Base-by-base conservation (phyloP, 2,329 filamentous ascomycete species). In the Phaeomoniella chlamydospora region DNA sequence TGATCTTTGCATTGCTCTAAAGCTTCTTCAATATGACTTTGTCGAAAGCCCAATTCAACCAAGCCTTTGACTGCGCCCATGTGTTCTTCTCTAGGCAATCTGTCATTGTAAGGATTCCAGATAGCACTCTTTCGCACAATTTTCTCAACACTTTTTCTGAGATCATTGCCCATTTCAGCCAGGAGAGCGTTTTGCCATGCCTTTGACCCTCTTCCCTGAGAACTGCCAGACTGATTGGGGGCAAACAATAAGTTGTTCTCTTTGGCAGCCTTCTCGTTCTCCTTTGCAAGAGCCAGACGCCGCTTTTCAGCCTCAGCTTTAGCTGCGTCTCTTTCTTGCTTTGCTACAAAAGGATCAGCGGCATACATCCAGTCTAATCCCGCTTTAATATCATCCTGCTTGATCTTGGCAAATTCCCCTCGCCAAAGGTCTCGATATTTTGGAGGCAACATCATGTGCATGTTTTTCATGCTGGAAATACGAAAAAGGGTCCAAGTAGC, bases 381-480 rank as follows among this genome's bases (percentile, higher is more conserved):
- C 30, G 83, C 77, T 50, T 77, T 80, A 34, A 84, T 65, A 48
- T 94, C 88, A 46, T 77, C 72, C 43, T 74, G 74, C 59, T 94
- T 96, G 43, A 96, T 62, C 3, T 75, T 71, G 42, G 80, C 73
- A 46, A 98, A 94, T 39, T 87, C 77, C 4, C 74, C 74, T 53
- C 92, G 93, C 90, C 90, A 98, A 30, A 94, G 63, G 44, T 83
- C 74, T 51, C 79, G 80, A 59, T 94, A 92, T 40, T 81, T 82
- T 0, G 90, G 90, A 15, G 90, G 90, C 44, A 98, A 68, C 62
- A 87, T 88, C 65, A 86, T 92, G 53, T 94, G 85, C 49, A 94
- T 74, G 53, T 96, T 96, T 58, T 87, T 86, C 77, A 92, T 93
- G 52, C 81, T 94, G 57, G 83, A 88, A 3, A 96, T 82, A 34